phyloP scores from a whole-genome alignment of 345 rosid genomes.

The Litchi chinensis region DNA sequence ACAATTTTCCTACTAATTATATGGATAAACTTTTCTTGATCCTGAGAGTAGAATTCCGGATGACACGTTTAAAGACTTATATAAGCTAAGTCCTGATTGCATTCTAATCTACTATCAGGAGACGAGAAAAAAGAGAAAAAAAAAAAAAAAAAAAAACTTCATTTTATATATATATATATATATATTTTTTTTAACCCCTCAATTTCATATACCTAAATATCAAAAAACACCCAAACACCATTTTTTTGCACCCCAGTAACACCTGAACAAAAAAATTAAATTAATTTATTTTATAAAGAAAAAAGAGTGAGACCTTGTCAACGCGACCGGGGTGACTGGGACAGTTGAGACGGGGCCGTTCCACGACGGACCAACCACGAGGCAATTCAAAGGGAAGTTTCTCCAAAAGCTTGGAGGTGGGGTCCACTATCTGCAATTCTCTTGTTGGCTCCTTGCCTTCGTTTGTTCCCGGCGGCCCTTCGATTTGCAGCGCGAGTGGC shows the following conservation, averaged over 20 bases:
- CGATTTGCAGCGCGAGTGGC: not conserved
- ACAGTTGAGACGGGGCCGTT: constrained; percentile 34
- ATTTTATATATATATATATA: no score
- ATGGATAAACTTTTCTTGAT: no score
- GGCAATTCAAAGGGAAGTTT: constrained; percentile 41
- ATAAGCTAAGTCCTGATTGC: no score
- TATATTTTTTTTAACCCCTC: no score
- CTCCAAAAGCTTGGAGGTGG: not conserved
- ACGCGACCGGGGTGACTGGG: constrained; percentile 17
- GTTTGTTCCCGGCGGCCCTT: not conserved
- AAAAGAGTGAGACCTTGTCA: constrained; percentile 29
- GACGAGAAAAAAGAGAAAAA: no score
- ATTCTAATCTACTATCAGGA: no score
- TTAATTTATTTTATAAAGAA: not conserved
- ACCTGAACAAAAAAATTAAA: not conserved
- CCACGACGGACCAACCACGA: constrained; percentile 46
- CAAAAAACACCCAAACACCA: not conserved
- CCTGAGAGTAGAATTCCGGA: no score
- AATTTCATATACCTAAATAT: no score
- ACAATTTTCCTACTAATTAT: no score
- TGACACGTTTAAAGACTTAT: no score
- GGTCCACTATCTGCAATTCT: constrained; percentile 35
- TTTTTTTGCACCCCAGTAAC: not conserved
- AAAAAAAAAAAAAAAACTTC: not conserved
- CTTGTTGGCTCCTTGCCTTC: constrained; percentile 12